These are phyloP conservation scores for Oryza longistaminata DNA, from an alignment of 176 grass and related monocot species.

Conservation along the genomic window DNA sequence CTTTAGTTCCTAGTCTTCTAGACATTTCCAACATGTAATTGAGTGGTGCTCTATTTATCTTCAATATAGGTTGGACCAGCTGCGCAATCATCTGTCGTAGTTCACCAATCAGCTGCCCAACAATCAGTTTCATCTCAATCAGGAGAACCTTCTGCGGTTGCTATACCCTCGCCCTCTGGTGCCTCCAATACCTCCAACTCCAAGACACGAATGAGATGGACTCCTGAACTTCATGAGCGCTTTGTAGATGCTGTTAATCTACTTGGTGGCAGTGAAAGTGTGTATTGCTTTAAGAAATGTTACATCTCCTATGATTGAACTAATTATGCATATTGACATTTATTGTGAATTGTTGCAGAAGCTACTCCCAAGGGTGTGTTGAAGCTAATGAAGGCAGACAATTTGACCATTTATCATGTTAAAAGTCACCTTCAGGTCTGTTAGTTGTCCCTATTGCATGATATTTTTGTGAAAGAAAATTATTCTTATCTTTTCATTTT, in stretches of 20 bases:
- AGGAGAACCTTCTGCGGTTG: conserved; percentile 48
- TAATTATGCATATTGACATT: conserved; percentile 19
- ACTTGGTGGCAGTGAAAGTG: conserved; percentile 99
- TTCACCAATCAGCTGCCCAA: conserved; percentile 47
- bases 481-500: conserved; percentile 30
- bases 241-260: conserved; percentile 93
- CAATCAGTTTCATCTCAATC: conserved; percentile 61
- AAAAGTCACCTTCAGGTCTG: conserved; percentile 98
- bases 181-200: conserved; percentile 54
- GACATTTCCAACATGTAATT: conserved; percentile 4
- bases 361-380: conserved; percentile 98
- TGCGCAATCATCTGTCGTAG: conserved; percentile 34
- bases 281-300: conserved; percentile 25
- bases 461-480: neutral
- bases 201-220: conserved; percentile 96
- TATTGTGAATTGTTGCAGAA: conserved; percentile 56
- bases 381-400: conserved; percentile 97
- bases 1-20: neutral
- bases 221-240: conserved; percentile 88
- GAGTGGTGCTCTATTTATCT: conserved; percentile 17
- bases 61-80: conserved; percentile 52
- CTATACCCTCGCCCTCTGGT: conserved; percentile 50
- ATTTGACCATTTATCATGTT: conserved; percentile 99
- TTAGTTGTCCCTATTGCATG: conserved; percentile 16
- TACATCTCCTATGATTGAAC: neutral